Evolutionary conservation across 2,329 filamentous ascomycete genomes (phyloP).

Genomic region (Alternaria viburni): DNA sequence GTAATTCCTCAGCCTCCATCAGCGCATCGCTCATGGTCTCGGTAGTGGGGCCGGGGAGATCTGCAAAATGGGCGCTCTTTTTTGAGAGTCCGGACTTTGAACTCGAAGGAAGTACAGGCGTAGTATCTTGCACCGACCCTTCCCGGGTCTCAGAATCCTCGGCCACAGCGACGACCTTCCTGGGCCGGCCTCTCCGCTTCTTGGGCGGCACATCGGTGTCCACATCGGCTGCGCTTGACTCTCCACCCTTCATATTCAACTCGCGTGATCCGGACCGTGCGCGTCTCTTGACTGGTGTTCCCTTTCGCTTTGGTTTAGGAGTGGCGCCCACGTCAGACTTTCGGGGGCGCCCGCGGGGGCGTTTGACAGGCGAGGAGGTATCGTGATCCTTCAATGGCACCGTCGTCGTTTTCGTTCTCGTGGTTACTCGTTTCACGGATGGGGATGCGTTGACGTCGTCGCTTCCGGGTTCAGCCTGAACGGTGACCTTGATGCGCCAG

Average conservation of each 20-base stretch:
- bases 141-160: constrained; percentile 12
- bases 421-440: constrained; percentile 33
- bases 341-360: constrained; percentile 43
- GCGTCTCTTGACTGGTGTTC: constrained; percentile 41
- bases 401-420: constrained; percentile 46
- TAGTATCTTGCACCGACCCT: constrained; percentile 2
- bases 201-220: constrained; percentile 36
- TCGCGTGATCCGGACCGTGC: constrained; percentile 32
- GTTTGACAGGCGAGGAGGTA: constrained; percentile 46
- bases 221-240: constrained; percentile 29
- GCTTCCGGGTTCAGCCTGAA: constrained; percentile 53
- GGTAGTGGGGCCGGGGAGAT: constrained; percentile 3
- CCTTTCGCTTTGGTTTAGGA: constrained; percentile 37
- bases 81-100: constrained; percentile 5
- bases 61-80: constrained; percentile 16
- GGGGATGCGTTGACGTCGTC: constrained; percentile 45
- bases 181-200: constrained; percentile 40
- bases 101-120: constrained; percentile 3
- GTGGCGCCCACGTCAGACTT: constrained; percentile 42
- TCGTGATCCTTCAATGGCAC: constrained; percentile 52
- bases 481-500: constrained; percentile 59
- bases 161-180: constrained; percentile 34
- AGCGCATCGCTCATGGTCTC: constrained; percentile 17
- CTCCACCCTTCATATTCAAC: constrained; percentile 21
- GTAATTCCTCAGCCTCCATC: constrained; percentile 10